Evolutionary conservation across 75 land plant genomes (phyloP).

Genomic region (Pinus taeda): DNA sequence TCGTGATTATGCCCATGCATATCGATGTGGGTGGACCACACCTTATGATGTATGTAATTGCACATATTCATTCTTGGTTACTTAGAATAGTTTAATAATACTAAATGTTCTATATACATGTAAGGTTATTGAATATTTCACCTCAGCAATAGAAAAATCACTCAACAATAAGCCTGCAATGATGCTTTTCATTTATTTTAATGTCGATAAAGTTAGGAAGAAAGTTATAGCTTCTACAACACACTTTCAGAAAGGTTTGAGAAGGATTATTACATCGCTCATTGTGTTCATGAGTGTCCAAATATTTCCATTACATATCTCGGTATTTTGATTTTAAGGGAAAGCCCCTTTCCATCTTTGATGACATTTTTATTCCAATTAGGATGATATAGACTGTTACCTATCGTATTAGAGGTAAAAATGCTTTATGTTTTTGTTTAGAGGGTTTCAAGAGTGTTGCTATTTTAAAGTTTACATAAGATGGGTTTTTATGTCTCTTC

Average conservation of each 20-base stretch:
- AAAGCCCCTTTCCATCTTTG: constrained; percentile 65
- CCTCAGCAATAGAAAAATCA: constrained; percentile 63
- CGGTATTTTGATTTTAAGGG: constrained; percentile 36
- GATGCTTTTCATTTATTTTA: constrained; percentile 57
- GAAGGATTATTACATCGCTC: not conserved
- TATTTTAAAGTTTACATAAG: constrained; percentile 1
- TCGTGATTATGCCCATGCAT: constrained; percentile 94
- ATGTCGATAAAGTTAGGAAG: constrained; percentile 61
- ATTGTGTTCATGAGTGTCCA: not conserved
- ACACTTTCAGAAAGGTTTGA: constrained; percentile 77
- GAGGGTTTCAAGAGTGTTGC: not conserved
- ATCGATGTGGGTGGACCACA: constrained; percentile 49
- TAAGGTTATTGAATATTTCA: constrained; percentile 84
- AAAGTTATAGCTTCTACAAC: constrained; percentile 85
- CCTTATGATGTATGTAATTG: constrained; percentile 52
- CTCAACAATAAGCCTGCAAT: constrained; percentile 39
- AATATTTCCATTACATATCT: not conserved
- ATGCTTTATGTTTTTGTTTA: not conserved
- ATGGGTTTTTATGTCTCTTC: not conserved
- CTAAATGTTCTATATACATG: constrained; percentile 6
- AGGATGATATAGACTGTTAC: constrained; percentile 85
- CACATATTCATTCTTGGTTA: not conserved
- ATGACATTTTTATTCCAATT: constrained; percentile 80
- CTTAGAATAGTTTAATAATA: not conserved
- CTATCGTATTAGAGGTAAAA: constrained; percentile 69